These are phyloP conservation scores for Eimeria sp. DNA, from an alignment of 169 alveolate species.

Conservation along the genomic window DNA sequence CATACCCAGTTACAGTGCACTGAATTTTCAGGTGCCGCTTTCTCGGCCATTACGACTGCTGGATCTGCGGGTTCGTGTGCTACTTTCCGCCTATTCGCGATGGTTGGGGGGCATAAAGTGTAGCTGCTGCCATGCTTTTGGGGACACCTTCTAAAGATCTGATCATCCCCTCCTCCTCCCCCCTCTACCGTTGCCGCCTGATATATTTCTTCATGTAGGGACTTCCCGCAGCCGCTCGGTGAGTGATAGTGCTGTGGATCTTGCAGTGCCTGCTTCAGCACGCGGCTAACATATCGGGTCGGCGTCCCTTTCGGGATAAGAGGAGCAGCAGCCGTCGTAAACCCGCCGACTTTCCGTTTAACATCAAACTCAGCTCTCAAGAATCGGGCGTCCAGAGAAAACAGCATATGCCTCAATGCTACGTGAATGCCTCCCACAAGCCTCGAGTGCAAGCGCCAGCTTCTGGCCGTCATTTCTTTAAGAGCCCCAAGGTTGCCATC, in stretches of 20 bases:
- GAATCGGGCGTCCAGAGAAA: neutral
- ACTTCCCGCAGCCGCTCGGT: neutral
- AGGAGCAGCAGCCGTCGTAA: neutral
- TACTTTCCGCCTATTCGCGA: neutral
- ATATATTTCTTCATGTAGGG: conserved; percentile 39
- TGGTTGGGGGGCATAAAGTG: neutral
- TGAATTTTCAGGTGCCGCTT: neutral
- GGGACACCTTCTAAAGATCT: neutral
- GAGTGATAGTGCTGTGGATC: neutral
- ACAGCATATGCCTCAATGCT: conserved; percentile 14
- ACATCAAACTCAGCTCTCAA: neutral
- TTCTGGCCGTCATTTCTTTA: conserved; percentile 14
- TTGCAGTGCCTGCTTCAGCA: conserved; percentile 22
- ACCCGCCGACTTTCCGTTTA: neutral
- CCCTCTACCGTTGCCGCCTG: neutral
- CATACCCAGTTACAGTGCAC: neutral
- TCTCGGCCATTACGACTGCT: neutral
- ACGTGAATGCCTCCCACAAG: conserved; percentile 28
- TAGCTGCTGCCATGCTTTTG: neutral
- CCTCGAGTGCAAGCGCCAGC: conserved; percentile 51
- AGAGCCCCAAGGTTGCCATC: conserved; percentile 44
- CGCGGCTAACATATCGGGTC: conserved; percentile 21
- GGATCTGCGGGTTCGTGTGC: neutral
- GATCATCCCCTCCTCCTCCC: neutral
- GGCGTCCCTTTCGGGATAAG: neutral